Evolutionary conservation across 345 rosid species (phyloP).

Genomic region (Sonneratia caseolaris): DNA sequence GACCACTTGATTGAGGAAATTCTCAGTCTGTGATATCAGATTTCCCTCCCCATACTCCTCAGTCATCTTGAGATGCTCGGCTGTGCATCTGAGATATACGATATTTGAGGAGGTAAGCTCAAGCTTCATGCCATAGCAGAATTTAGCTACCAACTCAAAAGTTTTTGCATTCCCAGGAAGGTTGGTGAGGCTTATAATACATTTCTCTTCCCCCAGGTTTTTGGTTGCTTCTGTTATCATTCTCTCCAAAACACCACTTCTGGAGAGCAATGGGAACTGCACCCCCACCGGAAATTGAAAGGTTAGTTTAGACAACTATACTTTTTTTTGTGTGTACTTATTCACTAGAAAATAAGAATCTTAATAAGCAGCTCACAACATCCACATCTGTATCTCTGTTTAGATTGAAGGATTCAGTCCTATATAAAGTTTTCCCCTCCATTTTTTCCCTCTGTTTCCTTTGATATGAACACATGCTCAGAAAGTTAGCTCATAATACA

Average conservation of each 20-base stretch:
- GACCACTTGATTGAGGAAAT: constrained; percentile 75
- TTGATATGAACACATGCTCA: neutral
- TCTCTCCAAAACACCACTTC: constrained; percentile 92
- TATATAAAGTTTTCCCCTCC: too few species aligned
- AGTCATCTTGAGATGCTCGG: constrained; percentile 84
- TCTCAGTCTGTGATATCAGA: constrained; percentile 66
- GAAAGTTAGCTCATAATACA: neutral
- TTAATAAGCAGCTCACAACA: too few species aligned
- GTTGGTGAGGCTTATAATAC: constrained; percentile 40
- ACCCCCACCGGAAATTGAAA: constrained; percentile 13
- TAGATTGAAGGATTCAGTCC: too few species aligned
- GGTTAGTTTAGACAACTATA: too few species aligned
- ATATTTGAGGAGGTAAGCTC: constrained; percentile 88
- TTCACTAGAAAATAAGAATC: too few species aligned
- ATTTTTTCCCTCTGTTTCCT: too few species aligned
- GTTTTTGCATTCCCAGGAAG: constrained; percentile 89
- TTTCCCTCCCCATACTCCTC: constrained; percentile 95
- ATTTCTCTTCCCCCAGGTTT: constrained; percentile 62
- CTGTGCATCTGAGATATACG: constrained; percentile 75
- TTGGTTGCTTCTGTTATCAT: constrained; percentile 67
- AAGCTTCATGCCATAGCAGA: constrained; percentile 94
- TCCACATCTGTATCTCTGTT: too few species aligned
- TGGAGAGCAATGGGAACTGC: constrained; percentile 94
- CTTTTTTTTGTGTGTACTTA: neutral
- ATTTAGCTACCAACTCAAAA: constrained; percentile 88